phyloP scores from a whole-genome alignment of 257 asterid species.

The Solanum sejunctum region DNA sequence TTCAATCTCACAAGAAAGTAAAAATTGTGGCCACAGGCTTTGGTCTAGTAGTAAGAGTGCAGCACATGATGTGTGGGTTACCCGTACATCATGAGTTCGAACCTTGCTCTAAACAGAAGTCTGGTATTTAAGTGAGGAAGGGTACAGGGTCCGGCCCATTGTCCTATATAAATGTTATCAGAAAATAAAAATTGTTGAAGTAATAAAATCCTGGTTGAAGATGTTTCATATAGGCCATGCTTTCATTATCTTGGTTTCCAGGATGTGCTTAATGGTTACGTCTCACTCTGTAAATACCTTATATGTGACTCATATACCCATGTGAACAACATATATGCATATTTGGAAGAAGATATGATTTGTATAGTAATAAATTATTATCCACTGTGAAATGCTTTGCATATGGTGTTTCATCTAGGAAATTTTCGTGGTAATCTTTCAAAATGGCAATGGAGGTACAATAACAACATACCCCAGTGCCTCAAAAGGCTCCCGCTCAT shows the following conservation, averaged over 20 bases:
- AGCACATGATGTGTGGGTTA: neutral
- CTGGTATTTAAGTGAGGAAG: neutral
- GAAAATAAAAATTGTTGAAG: neutral
- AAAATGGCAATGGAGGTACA: neutral
- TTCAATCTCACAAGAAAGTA: neutral
- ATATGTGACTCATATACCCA: neutral
- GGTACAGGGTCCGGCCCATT: neutral
- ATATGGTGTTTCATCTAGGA: neutral
- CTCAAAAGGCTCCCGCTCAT: too few species aligned
- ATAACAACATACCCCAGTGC: too few species aligned
- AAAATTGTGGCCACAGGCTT: neutral
- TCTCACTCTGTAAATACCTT: neutral
- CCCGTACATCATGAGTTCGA: neutral
- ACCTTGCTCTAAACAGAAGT: neutral
- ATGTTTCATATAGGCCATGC: neutral
- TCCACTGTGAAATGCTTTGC: neutral
- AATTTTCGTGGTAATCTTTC: neutral
- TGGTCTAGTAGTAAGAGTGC: neutral
- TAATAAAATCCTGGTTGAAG: neutral
- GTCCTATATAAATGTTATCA: neutral
- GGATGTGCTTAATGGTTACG: neutral
- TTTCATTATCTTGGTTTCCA: neutral
- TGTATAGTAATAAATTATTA: neutral
- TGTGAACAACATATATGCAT: neutral
- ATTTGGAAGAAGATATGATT: neutral